Percentiles rank a stretch among this genome's conserved stretches.
These are phyloP conservation scores for Scorias spongiosa DNA, from an alignment of 2,329 filamentous ascomycete genomes.

Conservation along the genomic window DNA sequence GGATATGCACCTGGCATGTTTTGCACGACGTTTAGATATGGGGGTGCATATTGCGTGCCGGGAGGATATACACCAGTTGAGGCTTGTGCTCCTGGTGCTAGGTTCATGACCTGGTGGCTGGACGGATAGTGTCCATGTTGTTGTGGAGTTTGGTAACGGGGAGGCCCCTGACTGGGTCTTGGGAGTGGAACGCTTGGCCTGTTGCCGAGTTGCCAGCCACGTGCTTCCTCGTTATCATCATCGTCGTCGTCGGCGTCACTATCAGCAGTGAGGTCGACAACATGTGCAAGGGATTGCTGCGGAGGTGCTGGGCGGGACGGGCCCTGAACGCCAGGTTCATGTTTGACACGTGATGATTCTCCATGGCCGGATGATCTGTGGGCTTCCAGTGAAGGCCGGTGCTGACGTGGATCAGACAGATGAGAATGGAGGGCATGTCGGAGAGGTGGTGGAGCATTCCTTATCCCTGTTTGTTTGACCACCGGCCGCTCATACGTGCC, in stretches of 20 bases:
- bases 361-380: not conserved
- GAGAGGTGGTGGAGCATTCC: not conserved
- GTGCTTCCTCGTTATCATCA: too few relatives aligned
- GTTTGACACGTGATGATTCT: slow-evolving; percentile 2
- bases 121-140: not conserved
- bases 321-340: slow-evolving; percentile 1
- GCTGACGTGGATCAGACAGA: not conserved
- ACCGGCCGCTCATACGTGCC: not conserved
- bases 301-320: slow-evolving; percentile 5
- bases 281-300: slow-evolving; percentile 5
- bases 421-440: too few relatives aligned
- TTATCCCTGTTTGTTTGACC: not conserved
- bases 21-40: slow-evolving; percentile 1
- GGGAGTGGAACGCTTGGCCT: slow-evolving; percentile 8
- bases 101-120: not conserved
- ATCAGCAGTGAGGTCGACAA: slow-evolving; percentile 20
- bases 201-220: slow-evolving; percentile 3
- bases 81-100: not conserved
- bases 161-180: not conserved
- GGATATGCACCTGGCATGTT: slow-evolving; percentile 13
- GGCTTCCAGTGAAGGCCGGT: not conserved
- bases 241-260: slow-evolving; percentile 13
- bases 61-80: not conserved
- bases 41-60: not conserved
- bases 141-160: not conserved